phyloP scores from a whole-genome alignment of 2,329 filamentous ascomycete genomes.

The Triangularia verruculosa region DNA sequence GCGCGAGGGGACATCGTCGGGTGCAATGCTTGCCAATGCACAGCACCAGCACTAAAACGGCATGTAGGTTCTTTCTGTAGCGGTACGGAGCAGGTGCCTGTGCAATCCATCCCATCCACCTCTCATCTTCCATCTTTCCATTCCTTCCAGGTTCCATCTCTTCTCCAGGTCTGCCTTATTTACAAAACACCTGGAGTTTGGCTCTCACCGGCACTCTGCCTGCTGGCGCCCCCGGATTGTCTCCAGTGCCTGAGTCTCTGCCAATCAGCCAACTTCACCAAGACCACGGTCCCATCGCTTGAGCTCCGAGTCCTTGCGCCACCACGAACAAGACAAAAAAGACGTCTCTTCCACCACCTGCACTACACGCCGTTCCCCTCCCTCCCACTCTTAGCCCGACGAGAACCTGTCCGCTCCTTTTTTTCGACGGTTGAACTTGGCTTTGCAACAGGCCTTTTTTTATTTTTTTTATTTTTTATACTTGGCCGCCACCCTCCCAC shows the following conservation, averaged over 20 bases:
- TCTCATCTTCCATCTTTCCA: neutral
- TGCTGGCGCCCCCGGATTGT: slow-evolving; percentile 17
- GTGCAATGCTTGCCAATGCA: slow-evolving; percentile 18
- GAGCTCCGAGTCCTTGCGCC: slow-evolving; percentile 27
- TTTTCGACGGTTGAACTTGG: neutral
- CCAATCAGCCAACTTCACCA: slow-evolving; percentile 24
- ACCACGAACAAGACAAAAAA: slow-evolving; percentile 25
- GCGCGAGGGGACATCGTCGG: slow-evolving; percentile 12
- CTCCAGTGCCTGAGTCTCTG: slow-evolving; percentile 10
- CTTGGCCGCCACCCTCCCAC: neutral
- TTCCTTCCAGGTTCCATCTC: neutral
- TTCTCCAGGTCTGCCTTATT: no score
- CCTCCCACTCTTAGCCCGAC: neutral
- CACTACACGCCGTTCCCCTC: neutral
- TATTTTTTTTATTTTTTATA: neutral
- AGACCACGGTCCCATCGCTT: slow-evolving; percentile 21
- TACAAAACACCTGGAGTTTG: neutral
- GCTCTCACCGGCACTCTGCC: neutral
- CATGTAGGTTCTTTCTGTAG: slow-evolving; percentile 3
- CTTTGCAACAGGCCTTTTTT: neutral
- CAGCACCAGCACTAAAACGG: slow-evolving; percentile 6
- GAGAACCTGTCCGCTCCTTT: neutral
- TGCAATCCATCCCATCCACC: slow-evolving; percentile 10
- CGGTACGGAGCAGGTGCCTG: no score
- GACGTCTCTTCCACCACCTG: slow-evolving; percentile 5